These are phyloP conservation scores for Lignosus rhinocerotis DNA, from an alignment of 1,284 basidiomycete species.

Conservation along the genomic window DNA sequence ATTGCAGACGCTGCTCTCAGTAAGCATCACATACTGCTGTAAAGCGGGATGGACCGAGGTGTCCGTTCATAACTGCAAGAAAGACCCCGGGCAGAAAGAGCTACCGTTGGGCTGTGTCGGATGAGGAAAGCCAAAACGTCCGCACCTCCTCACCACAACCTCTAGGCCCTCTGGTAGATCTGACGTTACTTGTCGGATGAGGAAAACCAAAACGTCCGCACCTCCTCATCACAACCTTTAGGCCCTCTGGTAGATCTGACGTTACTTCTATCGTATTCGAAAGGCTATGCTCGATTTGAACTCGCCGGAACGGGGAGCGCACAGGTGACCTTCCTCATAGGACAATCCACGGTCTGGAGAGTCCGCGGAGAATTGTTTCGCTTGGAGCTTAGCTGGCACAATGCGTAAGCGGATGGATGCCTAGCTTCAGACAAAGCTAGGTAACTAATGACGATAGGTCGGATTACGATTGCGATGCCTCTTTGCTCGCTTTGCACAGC, in stretches of 20 bases:
- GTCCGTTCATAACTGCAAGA: constrained; percentile 56
- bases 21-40: constrained; percentile 20
- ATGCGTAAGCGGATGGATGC: constrained; percentile 31
- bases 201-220: constrained; percentile 43
- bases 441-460: constrained; percentile 24
- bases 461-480: constrained; percentile 31
- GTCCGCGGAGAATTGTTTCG: constrained; percentile 36
- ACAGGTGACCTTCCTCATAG: constrained; percentile 58
- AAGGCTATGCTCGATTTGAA: constrained; percentile 61
- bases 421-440: background rate
- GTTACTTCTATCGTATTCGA: constrained; percentile 57
- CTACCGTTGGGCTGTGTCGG: constrained; percentile 24
- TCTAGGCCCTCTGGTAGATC: constrained; percentile 60
- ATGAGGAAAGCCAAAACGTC: constrained; percentile 28
- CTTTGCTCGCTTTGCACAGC: background rate
- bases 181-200: constrained; percentile 48
- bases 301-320: constrained; percentile 60
- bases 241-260: constrained; percentile 67
- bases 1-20: constrained; percentile 49
- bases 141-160: constrained; percentile 58
- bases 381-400: constrained; percentile 36
- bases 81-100: constrained; percentile 39
- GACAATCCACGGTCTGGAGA: constrained; percentile 49
- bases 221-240: constrained; percentile 51
- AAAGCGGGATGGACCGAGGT: constrained; percentile 58